Conservation (phyloP, 306 rosid species). For the Oemleria cerasiformis region DNA sequence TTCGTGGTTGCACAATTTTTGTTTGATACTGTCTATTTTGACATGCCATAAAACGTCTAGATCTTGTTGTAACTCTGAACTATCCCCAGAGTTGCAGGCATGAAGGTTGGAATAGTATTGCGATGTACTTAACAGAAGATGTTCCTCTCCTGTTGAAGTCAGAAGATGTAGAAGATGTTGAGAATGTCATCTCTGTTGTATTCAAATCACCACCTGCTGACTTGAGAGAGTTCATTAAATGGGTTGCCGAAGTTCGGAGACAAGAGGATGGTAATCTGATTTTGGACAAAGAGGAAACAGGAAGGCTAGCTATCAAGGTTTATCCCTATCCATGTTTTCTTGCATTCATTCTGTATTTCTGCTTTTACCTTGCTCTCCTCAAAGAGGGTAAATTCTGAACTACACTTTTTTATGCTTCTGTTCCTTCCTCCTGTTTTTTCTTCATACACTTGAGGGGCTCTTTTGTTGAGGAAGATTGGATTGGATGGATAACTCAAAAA, state of each 20-base stretch:
- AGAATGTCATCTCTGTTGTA: slow-evolving; percentile 49
- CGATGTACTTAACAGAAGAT: slow-evolving; percentile 62
- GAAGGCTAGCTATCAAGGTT: slow-evolving; percentile 82
- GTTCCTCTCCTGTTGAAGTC: slow-evolving; percentile 60
- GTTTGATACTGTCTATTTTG: slow-evolving; percentile 5
- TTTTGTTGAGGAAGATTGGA: too few relatives aligned
- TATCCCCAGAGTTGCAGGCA: slow-evolving; percentile 86
- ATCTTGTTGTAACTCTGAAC: slow-evolving; percentile 21
- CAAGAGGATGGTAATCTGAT: slow-evolving; percentile 74
- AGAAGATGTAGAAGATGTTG: slow-evolving; percentile 58
- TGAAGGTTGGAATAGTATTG: slow-evolving; percentile 68
- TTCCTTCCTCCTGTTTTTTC: neutral
- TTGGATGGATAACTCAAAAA: too few relatives aligned
- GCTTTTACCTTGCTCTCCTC: neutral
- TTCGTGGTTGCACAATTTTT: neutral
- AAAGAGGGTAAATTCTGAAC: slow-evolving; percentile 4
- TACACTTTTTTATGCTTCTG: neutral
- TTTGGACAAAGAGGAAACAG: slow-evolving; percentile 77
- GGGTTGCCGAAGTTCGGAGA: slow-evolving; percentile 95
- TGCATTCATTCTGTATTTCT: neutral
- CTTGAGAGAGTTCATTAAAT: slow-evolving; percentile 63
- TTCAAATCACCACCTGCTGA: slow-evolving; percentile 70
- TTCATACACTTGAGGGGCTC: neutral
- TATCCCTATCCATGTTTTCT: slow-evolving; percentile 5
- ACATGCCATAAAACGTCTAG: slow-evolving; percentile 17